Base-by-base conservation (phyloP, 208 protist genomes). In the Trypanosoma rangeli region DNA sequence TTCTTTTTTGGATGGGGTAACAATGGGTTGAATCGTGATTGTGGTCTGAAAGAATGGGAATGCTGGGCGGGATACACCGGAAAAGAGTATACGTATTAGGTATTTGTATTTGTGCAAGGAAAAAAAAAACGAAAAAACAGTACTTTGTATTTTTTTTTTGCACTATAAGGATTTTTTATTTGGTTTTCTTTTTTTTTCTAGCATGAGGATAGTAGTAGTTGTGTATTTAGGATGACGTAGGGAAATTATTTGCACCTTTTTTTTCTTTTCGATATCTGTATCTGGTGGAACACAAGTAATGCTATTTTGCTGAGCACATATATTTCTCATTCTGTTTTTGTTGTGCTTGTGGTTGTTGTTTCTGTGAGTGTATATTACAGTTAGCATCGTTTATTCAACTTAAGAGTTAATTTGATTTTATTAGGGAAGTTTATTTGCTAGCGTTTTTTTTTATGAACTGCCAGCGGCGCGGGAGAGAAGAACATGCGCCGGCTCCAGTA, bases 11-110 rank as follows among this genome's bases (percentile, higher is more conserved):
- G 87, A 20, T 95, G 90, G 90, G 87, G 90, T 90, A 94, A 92
- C 74, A 95, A 95, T 66, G 90, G 87, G 31, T 77, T 95, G 71
- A 95, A 95, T 76, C 83, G 90, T 70, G 90, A 94, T 73, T 95
- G 90, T 67, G 85, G 83, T 80, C 49, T 92, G 56, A 87, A 89
- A 64, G 90, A 94, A 64, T 95, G 86, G 68, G 87, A 94, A 71
- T 95, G 87, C 81, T 94, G 90, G 90, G 85, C 85, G 64, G 90
- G 90, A 31, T 94, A 94, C 80, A 81, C 78, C 68, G 90, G 90
- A 69, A 93, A 92, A 77, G 86, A 92, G 72, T 95, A 90, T 75
- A 91, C 85, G 16, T 93, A 93, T 76, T 95, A 90, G 72, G 66
- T 37, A 44, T 28, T 61, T 35, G 26, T 16, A 56, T 18, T 60